Evolutionary conservation across 305 asterid genomes (phyloP).

Genomic region (Stenogyne calaminthoides): DNA sequence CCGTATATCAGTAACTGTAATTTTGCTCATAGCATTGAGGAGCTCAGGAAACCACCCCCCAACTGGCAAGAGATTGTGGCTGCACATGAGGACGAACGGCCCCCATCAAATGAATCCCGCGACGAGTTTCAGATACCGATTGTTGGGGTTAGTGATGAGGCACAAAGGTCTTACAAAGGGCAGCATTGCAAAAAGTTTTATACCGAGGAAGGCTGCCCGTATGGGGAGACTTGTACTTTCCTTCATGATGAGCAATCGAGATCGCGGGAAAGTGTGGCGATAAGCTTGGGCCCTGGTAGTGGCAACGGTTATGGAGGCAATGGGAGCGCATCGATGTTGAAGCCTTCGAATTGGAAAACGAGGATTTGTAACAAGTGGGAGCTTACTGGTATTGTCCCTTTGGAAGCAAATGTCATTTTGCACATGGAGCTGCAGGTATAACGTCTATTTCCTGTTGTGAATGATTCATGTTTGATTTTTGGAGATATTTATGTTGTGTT

Average conservation of each 20-base stretch:
- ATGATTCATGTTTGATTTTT: neutral
- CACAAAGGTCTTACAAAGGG: slow-evolving; percentile 74
- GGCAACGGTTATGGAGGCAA: slow-evolving; percentile 39
- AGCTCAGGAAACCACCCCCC: slow-evolving; percentile 80
- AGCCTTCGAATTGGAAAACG: slow-evolving; percentile 89
- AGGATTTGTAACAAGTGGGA: slow-evolving; percentile 94
- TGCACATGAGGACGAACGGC: slow-evolving; percentile 62
- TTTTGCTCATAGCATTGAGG: slow-evolving; percentile 79
- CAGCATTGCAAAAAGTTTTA: slow-evolving; percentile 77
- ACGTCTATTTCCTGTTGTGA: neutral
- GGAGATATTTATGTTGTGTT: slow-evolving; percentile 1
- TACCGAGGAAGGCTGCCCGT: slow-evolving; percentile 85
- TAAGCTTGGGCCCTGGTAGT: slow-evolving; percentile 68
- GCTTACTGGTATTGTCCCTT: slow-evolving; percentile 79
- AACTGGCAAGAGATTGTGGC: slow-evolving; percentile 89
- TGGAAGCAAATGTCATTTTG: slow-evolving; percentile 90
- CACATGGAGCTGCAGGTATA: slow-evolving; percentile 73
- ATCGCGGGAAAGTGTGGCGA: slow-evolving; percentile 75
- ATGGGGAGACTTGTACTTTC: slow-evolving; percentile 81
- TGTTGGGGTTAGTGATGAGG: slow-evolving; percentile 57
- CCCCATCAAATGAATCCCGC: slow-evolving; percentile 48
- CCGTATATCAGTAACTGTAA: slow-evolving; percentile 77
- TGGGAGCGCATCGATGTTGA: slow-evolving; percentile 43
- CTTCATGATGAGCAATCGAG: slow-evolving; percentile 81
- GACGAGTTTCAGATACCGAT: slow-evolving; percentile 83